Percentiles rank a stretch among this genome's conserved stretches.
These are phyloP conservation scores for Trichomonas tenax DNA, from an alignment of 208 protist species.

Conservation along the genomic window DNA sequence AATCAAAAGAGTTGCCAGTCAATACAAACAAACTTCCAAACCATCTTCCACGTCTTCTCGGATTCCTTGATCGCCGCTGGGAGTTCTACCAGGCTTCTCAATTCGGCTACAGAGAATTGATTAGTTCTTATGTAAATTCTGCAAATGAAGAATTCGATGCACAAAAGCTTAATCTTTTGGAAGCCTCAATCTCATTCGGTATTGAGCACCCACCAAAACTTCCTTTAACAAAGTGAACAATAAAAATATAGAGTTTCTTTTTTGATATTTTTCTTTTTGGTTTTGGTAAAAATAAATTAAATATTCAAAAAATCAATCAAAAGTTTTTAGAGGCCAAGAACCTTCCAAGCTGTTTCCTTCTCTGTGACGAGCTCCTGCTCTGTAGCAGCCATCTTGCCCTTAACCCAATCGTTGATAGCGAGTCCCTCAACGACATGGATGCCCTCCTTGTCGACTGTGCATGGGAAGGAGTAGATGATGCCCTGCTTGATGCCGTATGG, in stretches of 20 bases:
- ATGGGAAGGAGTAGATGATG: slow-evolving; percentile 61
- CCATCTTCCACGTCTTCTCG: background rate
- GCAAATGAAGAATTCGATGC: slow-evolving; percentile 5
- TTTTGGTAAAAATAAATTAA: too few relatives aligned
- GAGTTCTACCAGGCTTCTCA: background rate
- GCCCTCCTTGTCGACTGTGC: background rate
- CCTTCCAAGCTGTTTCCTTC: slow-evolving; percentile 18
- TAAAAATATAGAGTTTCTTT: background rate
- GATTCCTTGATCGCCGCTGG: background rate
- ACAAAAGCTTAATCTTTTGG: background rate
- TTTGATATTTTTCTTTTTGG: background rate
- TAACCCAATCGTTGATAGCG: slow-evolving; percentile 35
- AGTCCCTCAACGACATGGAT: slow-evolving; percentile 50
- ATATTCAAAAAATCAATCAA: background rate
- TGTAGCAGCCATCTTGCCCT: slow-evolving; percentile 35
- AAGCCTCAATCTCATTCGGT: background rate
- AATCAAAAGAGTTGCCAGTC: background rate
- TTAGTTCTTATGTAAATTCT: background rate
- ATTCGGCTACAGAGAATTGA: background rate
- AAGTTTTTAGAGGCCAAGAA: background rate
- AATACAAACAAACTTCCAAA: background rate
- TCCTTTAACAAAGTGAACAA: background rate
- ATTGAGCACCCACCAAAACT: background rate
- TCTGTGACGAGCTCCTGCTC: slow-evolving; percentile 37
- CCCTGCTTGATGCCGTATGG: slow-evolving; percentile 66